Percentiles rank a stretch among this genome's conserved stretches.
phyloP scores from a whole-genome alignment of 306 rosid species.

The Vachellia pachyceras region DNA sequence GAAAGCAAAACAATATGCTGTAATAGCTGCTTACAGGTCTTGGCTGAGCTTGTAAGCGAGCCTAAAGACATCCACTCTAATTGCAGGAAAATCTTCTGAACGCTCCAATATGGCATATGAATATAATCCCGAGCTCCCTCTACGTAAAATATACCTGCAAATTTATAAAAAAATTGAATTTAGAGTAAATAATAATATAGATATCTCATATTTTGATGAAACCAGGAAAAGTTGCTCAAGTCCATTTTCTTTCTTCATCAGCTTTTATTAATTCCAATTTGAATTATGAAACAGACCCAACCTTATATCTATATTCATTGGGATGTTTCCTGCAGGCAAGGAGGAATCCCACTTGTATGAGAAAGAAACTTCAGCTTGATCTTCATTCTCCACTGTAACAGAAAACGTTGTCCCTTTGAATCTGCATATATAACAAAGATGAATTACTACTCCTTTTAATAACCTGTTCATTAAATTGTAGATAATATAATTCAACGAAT shows the following conservation, averaged over 20 bases:
- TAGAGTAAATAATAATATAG: background rate
- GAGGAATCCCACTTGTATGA: constrained; percentile 40
- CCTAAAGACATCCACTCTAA: constrained; percentile 54
- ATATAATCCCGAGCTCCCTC: constrained; percentile 64
- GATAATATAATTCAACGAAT: background rate
- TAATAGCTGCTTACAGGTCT: constrained; percentile 40
- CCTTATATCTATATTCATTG: constrained; percentile 71
- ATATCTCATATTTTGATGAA: background rate
- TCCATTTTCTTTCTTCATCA: background rate
- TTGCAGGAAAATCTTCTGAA: constrained; percentile 46
- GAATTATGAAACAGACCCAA: background rate
- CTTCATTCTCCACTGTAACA: constrained; percentile 31
- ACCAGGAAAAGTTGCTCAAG: background rate
- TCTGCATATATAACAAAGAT: constrained; percentile 36
- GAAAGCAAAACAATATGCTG: too few relatives aligned
- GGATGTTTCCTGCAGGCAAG: background rate
- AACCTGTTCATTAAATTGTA: background rate
- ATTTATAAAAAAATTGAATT: too few relatives aligned
- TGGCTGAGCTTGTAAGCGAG: constrained; percentile 49
- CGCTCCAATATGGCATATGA: constrained; percentile 59
- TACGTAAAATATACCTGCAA: constrained; percentile 57
- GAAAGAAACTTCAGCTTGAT: constrained; percentile 66
- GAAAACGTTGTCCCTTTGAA: constrained; percentile 40
- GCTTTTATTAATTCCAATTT: background rate
- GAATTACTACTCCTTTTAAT: background rate